Evolutionary conservation across 495 filamentous ascomycete species (phyloP).

Genomic region (Margaritispora aquatica): DNA sequence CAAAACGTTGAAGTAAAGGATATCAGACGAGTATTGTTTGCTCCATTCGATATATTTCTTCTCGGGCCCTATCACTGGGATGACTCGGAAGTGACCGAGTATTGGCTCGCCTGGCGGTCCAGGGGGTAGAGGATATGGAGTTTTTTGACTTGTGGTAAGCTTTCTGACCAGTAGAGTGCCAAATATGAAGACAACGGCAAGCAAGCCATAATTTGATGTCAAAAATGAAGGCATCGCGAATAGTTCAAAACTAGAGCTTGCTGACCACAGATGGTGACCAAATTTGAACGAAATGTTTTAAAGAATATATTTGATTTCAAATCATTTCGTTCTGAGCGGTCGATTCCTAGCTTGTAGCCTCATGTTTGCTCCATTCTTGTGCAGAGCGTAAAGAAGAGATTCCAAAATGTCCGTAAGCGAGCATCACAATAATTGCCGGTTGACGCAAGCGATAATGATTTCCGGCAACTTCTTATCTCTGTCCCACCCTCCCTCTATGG

Average conservation of each 20-base stretch:
- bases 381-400: neutral
- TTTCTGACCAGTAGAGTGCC: neutral
- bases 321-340: neutral
- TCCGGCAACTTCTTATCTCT: neutral
- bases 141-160: neutral
- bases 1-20: constrained; percentile 14
- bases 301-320: neutral
- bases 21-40: constrained; percentile 12
- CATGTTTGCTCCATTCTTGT: neutral
- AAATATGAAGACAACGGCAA: neutral
- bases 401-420: neutral
- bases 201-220: neutral
- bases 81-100: constrained; percentile 13
- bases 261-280: neutral
- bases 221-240: neutral
- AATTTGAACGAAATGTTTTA: neutral
- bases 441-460: neutral
- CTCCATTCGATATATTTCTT: constrained; percentile 5
- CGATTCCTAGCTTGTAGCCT: neutral
- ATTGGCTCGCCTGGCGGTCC: constrained; percentile 14
- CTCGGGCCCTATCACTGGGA: constrained; percentile 8
- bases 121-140: constrained; percentile 12
- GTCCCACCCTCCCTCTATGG: neutral
- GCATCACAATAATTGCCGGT: neutral
- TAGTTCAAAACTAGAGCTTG: neutral